Percentiles rank a stretch among this genome's conserved stretches.
Evolutionary conservation across 1,284 basidiomycete genomes (phyloP).

Genomic region (Exobasidium rhododendri): DNA sequence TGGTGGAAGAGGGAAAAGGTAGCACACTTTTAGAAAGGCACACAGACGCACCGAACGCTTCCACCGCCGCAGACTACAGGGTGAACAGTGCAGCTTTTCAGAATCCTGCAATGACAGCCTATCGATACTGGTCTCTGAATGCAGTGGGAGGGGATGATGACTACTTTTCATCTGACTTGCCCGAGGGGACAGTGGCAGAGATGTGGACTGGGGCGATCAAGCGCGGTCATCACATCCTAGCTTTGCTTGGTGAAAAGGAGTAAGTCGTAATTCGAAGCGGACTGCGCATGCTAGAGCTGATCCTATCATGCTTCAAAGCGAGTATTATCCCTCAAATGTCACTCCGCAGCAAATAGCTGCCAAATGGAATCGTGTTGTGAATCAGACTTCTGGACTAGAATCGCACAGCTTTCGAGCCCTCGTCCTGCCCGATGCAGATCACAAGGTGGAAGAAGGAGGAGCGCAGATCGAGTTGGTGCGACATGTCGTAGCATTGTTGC

Average conservation of each 20-base stretch:
- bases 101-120: constrained; percentile 42
- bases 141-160: constrained; percentile 44
- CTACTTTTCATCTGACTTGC: constrained; percentile 42
- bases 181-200: constrained; percentile 22
- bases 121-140: constrained; percentile 42
- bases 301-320: constrained; percentile 21
- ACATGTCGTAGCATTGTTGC: constrained; percentile 22
- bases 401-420: constrained; percentile 22
- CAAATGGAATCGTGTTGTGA: constrained; percentile 26
- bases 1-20: constrained; percentile 18
- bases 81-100: constrained; percentile 35
- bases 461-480: constrained; percentile 30
- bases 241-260: constrained; percentile 41
- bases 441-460: constrained; percentile 29
- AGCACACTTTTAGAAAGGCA: constrained; percentile 10
- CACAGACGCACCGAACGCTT: neutral
- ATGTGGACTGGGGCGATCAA: constrained; percentile 20
- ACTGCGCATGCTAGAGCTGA: too few relatives aligned
- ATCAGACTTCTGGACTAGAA: neutral
- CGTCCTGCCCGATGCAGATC: constrained; percentile 33
- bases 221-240: constrained; percentile 23
- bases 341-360: constrained; percentile 19
- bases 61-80: neutral
- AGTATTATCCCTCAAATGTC: constrained; percentile 28
- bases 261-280: constrained; percentile 27